Evolutionary conservation across 805 yeast species (phyloP).

Genomic region (Zygoascus biomembranicola): DNA sequence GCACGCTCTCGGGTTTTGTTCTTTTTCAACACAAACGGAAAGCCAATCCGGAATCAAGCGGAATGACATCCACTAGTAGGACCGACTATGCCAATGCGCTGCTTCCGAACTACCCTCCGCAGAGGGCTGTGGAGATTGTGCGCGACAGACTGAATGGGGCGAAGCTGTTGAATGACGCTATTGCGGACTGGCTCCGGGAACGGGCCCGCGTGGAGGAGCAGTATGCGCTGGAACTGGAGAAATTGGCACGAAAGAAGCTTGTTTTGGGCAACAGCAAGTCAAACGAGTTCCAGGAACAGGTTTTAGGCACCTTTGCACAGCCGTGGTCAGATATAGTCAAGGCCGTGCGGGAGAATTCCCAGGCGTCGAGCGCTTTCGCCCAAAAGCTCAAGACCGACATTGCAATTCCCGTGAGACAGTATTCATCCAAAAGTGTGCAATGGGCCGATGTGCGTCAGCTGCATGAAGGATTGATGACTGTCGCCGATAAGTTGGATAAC

Average conservation of each 20-base stretch:
- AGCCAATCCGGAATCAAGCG: background rate
- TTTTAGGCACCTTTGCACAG: constrained; percentile 22
- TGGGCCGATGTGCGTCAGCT: constrained; percentile 47
- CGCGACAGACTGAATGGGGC: constrained; percentile 50
- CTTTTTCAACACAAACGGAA: no score
- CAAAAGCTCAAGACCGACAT: constrained; percentile 31
- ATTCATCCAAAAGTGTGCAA: constrained; percentile 39
- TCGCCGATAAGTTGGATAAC: constrained; percentile 30
- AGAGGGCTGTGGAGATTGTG: constrained; percentile 51
- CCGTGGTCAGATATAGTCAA: constrained; percentile 22
- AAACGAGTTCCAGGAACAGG: constrained; percentile 3
- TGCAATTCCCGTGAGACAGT: constrained; percentile 32
- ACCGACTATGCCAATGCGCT: constrained; percentile 33
- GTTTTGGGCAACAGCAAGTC: constrained; percentile 6
- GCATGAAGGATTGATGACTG: constrained; percentile 36
- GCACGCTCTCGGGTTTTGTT: no score
- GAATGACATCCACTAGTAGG: constrained; percentile 1
- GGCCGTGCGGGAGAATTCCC: constrained; percentile 24
- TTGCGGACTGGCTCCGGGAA: constrained; percentile 54
- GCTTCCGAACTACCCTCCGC: constrained; percentile 41
- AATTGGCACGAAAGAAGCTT: constrained; percentile 25
- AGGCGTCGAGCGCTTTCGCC: constrained; percentile 25
- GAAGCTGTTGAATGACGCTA: constrained; percentile 47
- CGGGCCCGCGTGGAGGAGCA: constrained; percentile 40
- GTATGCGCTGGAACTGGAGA: constrained; percentile 42